These are phyloP conservation scores for Dictyostelium citrinum DNA, from an alignment of 78 protist species.

Conservation along the genomic window DNA sequence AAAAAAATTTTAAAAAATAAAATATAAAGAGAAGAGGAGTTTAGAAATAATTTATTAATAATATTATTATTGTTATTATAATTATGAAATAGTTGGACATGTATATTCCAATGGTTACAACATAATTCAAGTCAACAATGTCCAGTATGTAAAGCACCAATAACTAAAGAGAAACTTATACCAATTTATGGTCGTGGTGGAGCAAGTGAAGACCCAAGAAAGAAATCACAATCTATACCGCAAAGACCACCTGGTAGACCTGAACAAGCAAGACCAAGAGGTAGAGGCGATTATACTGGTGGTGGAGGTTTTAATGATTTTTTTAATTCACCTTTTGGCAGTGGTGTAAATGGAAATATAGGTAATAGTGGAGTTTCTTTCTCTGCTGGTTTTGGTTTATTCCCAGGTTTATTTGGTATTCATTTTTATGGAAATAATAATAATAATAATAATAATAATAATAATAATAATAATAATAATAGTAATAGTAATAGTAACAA, in stretches of 20 bases:
- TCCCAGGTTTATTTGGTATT: slow-evolving; percentile 70
- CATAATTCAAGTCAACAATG: slow-evolving; percentile 72
- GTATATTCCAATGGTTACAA: slow-evolving; percentile 80
- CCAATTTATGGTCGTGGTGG: slow-evolving; percentile 69
- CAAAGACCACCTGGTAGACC: slow-evolving; percentile 72
- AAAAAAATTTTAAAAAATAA: no score
- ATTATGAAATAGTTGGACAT: slow-evolving; percentile 42
- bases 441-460: not conserved
- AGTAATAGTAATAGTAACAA: not conserved
- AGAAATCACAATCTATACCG: slow-evolving; percentile 59
- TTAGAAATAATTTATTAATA: not conserved
- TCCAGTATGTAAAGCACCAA: slow-evolving; percentile 71
- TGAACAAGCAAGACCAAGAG: slow-evolving; percentile 17
- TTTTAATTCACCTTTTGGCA: not conserved
- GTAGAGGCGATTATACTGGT: not conserved
- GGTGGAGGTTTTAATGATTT: not conserved
- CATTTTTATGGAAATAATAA: slow-evolving; percentile 58
- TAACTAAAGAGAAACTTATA: slow-evolving; percentile 52
- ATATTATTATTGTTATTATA: not conserved
- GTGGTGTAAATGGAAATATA: not conserved
- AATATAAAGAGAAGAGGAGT: no score
- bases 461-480: not conserved
- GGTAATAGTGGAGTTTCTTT: slow-evolving; percentile 35
- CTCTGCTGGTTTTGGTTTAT: slow-evolving; percentile 57
- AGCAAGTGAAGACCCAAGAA: slow-evolving; percentile 36